Base-by-base conservation (phyloP, 345 rosid genomes). In the Capsella bursapastoris region DNA sequence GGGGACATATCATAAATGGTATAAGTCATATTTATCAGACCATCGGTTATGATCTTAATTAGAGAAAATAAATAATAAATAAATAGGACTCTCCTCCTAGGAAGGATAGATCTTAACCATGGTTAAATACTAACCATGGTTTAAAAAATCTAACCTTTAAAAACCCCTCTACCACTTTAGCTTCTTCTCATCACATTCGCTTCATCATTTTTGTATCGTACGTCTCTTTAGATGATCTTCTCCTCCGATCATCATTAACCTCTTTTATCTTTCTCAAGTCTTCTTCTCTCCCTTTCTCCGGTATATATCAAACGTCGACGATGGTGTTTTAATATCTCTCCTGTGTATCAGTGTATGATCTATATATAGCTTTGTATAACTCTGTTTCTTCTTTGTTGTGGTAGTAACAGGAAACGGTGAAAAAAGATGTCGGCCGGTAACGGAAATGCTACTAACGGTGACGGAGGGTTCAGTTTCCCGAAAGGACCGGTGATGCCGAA, bases 391-490 rank as follows among this genome's bases (percentile, higher is more conserved):
- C 31, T 16, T 74, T 74, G 3, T 55, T 4, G n/a, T 22, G 18
- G 14, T 53, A 32, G 5, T 32, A 32, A 8, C 37, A 73, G 78
- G 2, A 6, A 70, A 70, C 61, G 14, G 32, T 35, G 28, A 68
- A 59, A 62, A 55, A 62, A 55, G 29, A 48, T 32, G 70, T 35
- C 70, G 35, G 22, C 3, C 7, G 76, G 80, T 50, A 57, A 77
- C 63, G 81, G 74, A 64, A 78, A 78, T 52, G 69, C 63, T 31
- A 78, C 50, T 22, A 78, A 78, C 75, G 78, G 75, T 73, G 81
- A 78, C 81, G 78, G 78, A 73, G 82, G 78, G 2, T 78, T 78
- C 40, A 78, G 78, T 60, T 78, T 78, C 64, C 78, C 74, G 1
- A 78, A 73, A 67, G 82, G 82, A 67, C 82, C 78, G 0, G 64